These are phyloP conservation scores for Podospora sp. DNA, from an alignment of 495 filamentous ascomycete genomes.

Conservation along the genomic window DNA sequence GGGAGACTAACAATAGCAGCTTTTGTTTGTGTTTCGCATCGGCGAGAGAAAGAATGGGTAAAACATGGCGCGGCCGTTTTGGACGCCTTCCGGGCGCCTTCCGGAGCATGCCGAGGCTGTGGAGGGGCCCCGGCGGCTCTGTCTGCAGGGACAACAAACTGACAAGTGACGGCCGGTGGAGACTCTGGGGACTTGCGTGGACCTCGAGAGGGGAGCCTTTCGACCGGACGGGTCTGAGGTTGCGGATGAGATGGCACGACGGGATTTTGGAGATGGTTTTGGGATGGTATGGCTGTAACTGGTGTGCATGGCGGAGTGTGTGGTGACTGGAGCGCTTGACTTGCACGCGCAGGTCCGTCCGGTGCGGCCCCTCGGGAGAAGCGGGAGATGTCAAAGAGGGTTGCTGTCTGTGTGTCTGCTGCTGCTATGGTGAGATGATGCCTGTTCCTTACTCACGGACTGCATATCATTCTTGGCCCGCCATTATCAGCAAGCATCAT, in stretches of 20 bases:
- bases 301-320: not conserved
- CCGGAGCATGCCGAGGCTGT: not conserved
- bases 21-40: not conserved
- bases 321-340: not conserved
- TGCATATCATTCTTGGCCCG: not conserved
- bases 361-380: not conserved
- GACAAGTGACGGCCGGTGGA: not conserved
- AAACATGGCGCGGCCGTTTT: not conserved
- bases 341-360: not conserved
- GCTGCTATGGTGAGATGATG: not conserved
- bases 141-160: not conserved
- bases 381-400: not conserved
- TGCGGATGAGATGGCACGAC: not conserved
- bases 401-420: not conserved
- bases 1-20: not conserved
- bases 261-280: not conserved
- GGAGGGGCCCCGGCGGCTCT: not conserved
- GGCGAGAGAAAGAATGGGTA: not conserved
- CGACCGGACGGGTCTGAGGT: not conserved
- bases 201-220: not conserved
- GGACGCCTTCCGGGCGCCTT: not conserved
- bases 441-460: constrained; percentile 4
- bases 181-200: not conserved
- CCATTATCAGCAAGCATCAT: not conserved
- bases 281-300: not conserved